Conservation (phyloP, 257 asterid genomes). For the Rehmannia glutinosa region DNA sequence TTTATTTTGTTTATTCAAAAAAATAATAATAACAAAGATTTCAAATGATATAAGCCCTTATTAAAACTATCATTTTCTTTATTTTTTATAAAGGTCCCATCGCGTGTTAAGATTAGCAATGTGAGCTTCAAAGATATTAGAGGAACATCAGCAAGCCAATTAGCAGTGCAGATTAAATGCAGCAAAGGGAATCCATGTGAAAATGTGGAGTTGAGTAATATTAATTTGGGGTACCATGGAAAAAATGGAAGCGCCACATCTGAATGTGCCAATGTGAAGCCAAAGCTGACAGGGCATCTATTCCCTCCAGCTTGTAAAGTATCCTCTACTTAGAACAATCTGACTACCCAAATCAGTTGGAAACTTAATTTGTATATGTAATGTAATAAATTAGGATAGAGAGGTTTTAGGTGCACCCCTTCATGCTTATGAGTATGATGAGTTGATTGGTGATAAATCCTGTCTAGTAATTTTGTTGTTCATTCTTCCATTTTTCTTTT, state of each 20-base stretch:
- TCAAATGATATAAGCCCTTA: too few species aligned
- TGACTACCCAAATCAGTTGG: too few species aligned
- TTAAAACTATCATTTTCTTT: too few species aligned
- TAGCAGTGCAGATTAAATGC: conserved; percentile 26
- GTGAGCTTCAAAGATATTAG: conserved; percentile 22
- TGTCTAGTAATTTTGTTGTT: too few species aligned
- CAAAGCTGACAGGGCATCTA: conserved; percentile 21
- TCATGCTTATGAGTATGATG: conserved; percentile 11
- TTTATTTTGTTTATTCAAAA: too few species aligned
- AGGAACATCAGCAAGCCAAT: conserved; percentile 33
- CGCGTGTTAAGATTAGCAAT: conserved; percentile 34
- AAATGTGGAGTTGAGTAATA: conserved; percentile 26
- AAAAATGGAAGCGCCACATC: conserved; percentile 26
- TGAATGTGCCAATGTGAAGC: conserved; percentile 32
- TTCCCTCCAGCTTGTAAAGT: conserved; percentile 23
- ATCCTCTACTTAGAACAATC: conserved; percentile 2
- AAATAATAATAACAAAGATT: too few species aligned
- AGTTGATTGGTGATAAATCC: conserved; percentile 13
- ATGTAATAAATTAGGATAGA: not conserved
- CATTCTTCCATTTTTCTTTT: too few species aligned
- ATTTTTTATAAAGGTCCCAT: conserved; percentile 27
- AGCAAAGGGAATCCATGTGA: conserved; percentile 32
- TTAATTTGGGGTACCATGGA: conserved; percentile 30
- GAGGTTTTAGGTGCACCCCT: conserved; percentile 1
- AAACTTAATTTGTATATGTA: not conserved